Evolutionary conservation across 371 early-diverging fungal species (phyloP), one percentile per base, ranked within the genome.

Genomic region (Zancudomyces culisetae): DNA sequence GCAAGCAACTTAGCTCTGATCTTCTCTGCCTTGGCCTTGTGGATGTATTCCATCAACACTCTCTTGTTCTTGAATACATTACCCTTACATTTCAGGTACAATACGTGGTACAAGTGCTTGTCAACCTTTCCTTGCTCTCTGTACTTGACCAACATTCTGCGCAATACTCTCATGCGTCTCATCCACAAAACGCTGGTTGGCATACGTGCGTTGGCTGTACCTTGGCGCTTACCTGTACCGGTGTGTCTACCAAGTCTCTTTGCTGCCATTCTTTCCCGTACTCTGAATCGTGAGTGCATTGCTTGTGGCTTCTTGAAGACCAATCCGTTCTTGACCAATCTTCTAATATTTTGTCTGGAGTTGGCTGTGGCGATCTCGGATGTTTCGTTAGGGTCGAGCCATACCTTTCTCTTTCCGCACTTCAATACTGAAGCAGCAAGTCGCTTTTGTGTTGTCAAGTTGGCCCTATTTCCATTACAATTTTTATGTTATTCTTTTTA

Each of bases 21-120:
- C 76, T 95, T 89, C 76, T 98, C 99, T 54, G 95, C 96, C 90
- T 98, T 98, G 65, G 91, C 96, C 83, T 95, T 98, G 81, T 92
- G 89, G 75, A 99, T 98, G 81, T 85, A 84, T 78, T 99, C 99
- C 87, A 94, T 93, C 62, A 99, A 74, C 66, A 94, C 94, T 71
- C 95, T 91, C 86, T 94, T 94, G 93, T 94, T 99, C 91, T 98
- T 99, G 86, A 98, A 99, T 60, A 92, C 89, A 78, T 97, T 98
- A 87, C 99, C 99, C 91, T 99, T 99, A 61, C 92, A 75, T 82
- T 98, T 97, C 68, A 92, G 72, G 85, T 98, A 98, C 51, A 97
- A 82, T 63, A 70, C 73, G 77, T 90, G 94, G 85, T 98, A 96
- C 79, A 98, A 75, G 80, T 94, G 95, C 72, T 85, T 79, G 81